Percentiles rank a stretch among this genome's conserved stretches.
These are phyloP conservation scores for Cutaneotrichosporon daszewskae DNA, from an alignment of 1,284 basidiomycete genomes.

Conservation along the genomic window DNA sequence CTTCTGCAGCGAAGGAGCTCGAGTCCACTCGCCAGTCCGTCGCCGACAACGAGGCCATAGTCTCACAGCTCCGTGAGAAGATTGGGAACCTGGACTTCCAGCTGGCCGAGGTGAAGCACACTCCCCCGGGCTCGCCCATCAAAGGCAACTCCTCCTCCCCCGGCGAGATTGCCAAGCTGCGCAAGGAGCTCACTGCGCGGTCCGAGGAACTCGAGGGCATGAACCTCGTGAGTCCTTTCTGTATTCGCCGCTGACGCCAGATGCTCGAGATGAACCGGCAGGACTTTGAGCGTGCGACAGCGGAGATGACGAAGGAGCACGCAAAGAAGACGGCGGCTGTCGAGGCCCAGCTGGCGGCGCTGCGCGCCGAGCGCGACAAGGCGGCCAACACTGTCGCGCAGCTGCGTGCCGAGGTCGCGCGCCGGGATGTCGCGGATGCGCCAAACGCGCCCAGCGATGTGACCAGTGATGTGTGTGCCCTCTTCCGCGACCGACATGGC, in stretches of 20 bases:
- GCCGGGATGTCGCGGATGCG: slow-evolving; percentile 2
- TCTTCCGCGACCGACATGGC: background rate
- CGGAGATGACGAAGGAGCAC: slow-evolving; percentile 6
- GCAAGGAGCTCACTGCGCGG: slow-evolving; percentile 24
- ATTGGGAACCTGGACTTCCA: slow-evolving; percentile 9
- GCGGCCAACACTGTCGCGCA: slow-evolving; percentile 8
- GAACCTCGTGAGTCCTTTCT: slow-evolving; percentile 30
- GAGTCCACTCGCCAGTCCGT: background rate
- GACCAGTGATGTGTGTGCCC: background rate
- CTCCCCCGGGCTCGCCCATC: slow-evolving; percentile 4
- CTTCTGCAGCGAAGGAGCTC: slow-evolving; percentile 4
- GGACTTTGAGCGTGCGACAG: slow-evolving; percentile 28
- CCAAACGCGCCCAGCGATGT: slow-evolving; percentile 8
- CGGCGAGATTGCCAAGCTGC: slow-evolving; percentile 6
- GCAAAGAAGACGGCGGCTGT: background rate
- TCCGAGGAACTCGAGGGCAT: slow-evolving; percentile 35
- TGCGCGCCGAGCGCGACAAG: slow-evolving; percentile 4
- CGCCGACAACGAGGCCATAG: slow-evolving; percentile 1
- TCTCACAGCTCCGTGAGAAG: slow-evolving; percentile 8
- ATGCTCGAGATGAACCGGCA: slow-evolving; percentile 40
- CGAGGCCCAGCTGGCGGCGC: slow-evolving; percentile 1
- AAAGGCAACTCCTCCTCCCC: background rate
- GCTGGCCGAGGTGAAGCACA: slow-evolving; percentile 5
- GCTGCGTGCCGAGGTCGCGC: slow-evolving; percentile 10
- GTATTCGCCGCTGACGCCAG: slow-evolving; percentile 22